phyloP scores from a whole-genome alignment of 139 green algal genomes.

The Chlorella sp. region DNA sequence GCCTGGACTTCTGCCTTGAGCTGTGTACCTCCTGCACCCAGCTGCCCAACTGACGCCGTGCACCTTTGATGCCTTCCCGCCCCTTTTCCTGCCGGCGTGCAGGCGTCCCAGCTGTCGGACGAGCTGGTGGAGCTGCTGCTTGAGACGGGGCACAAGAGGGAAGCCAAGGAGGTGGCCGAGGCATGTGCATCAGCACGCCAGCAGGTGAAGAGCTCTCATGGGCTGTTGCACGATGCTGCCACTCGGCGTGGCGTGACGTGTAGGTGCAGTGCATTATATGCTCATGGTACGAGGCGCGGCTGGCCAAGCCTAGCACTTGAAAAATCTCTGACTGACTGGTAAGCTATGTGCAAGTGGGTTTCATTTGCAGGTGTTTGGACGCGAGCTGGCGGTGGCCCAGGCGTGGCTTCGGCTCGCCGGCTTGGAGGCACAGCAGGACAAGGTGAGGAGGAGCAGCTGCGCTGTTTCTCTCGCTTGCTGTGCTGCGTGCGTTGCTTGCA shows the following conservation, averaged over 20 bases:
- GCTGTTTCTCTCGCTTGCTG: neutral
- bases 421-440: slow-evolving; percentile 4
- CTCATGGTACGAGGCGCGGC: neutral
- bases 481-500: neutral
- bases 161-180: neutral
- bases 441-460: slow-evolving; percentile 6
- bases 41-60: too few relatives aligned
- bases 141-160: neutral
- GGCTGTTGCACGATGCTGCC: neutral
- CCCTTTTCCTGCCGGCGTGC: too few relatives aligned
- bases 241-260: neutral
- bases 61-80: too few relatives aligned
- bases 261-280: neutral
- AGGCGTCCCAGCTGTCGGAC: slow-evolving; percentile 13
- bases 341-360: neutral
- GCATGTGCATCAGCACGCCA: neutral
- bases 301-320: neutral
- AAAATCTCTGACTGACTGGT: neutral
- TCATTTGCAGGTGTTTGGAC: slow-evolving; percentile 8
- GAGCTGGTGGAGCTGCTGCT: slow-evolving; percentile 5
- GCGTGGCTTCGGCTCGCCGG: slow-evolving; percentile 12
- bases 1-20: too few relatives aligned
- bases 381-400: slow-evolving; percentile 16
- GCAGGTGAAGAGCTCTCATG: too few relatives aligned
- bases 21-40: too few relatives aligned